Evolutionary conservation across 1,284 basidiomycete species (phyloP).

Genomic region (Sanghuangporus sanghuang): DNA sequence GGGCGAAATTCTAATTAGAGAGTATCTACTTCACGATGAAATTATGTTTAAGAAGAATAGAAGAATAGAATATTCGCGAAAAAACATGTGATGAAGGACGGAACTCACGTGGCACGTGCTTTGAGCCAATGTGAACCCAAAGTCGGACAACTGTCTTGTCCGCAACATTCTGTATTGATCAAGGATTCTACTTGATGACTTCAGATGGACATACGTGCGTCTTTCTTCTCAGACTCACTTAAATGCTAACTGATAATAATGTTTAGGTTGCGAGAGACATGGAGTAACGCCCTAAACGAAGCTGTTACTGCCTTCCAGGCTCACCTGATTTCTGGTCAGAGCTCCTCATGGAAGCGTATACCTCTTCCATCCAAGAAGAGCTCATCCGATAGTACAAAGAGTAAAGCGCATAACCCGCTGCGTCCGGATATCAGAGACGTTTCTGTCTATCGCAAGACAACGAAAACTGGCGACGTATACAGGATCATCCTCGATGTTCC

Average conservation of each 20-base stretch:
- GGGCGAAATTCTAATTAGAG: too few species aligned
- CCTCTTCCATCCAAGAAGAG: slow-evolving; percentile 37
- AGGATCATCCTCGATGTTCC: slow-evolving; percentile 79
- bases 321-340: slow-evolving; percentile 56
- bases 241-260: background rate
- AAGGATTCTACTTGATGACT: slow-evolving; percentile 10
- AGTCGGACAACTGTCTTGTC: background rate
- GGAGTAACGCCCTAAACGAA: slow-evolving; percentile 63
- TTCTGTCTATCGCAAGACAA: slow-evolving; percentile 59
- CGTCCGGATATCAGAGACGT: slow-evolving; percentile 63
- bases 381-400: slow-evolving; percentile 41
- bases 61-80: too few species aligned
- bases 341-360: slow-evolving; percentile 68
- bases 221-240: background rate
- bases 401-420: slow-evolving; percentile 46
- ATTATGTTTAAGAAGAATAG: too few species aligned
- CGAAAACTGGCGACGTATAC: slow-evolving; percentile 73
- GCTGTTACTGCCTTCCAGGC: slow-evolving; percentile 69
- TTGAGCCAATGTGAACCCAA: background rate
- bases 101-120: background rate
- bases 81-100: background rate
- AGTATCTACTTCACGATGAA: too few species aligned
- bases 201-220: slow-evolving; percentile 15
- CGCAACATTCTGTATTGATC: background rate
- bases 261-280: slow-evolving; percentile 64